Conservation (phyloP, 345 rosid species). For the Gossypioides kirkii region DNA sequence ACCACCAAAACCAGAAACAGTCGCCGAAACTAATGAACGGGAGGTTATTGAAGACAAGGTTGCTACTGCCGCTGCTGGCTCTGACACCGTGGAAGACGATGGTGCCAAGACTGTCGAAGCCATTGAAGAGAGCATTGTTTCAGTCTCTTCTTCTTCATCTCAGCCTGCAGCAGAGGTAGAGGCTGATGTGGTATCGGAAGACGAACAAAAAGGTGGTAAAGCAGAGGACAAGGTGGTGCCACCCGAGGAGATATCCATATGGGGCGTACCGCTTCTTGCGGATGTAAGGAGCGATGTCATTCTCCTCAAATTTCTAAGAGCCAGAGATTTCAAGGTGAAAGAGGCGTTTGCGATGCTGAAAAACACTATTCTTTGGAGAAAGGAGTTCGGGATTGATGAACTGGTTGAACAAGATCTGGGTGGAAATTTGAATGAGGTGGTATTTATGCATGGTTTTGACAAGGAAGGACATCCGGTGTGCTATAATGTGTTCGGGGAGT, state of each 20-base stretch:
- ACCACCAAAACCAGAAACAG: background rate
- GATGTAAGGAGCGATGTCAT: constrained; percentile 54
- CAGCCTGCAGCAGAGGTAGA: constrained; percentile 7
- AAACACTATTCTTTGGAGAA: constrained; percentile 52
- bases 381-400: constrained; percentile 47
- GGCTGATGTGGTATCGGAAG: constrained; percentile 17
- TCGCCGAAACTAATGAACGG: background rate
- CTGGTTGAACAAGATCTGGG: constrained; percentile 60
- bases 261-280: constrained; percentile 53
- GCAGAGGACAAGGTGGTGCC: constrained; percentile 16
- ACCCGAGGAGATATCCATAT: constrained; percentile 35
- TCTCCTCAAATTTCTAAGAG: constrained; percentile 57
- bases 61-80: constrained; percentile 17
- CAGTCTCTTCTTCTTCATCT: constrained; percentile 35
- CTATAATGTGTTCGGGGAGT: constrained; percentile 76
- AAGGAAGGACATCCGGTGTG: constrained; percentile 82
- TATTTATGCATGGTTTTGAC: constrained; percentile 66
- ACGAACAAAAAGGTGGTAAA: constrained; percentile 7
- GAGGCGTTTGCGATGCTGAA: constrained; percentile 57
- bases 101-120: constrained; percentile 83
- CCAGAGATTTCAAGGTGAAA: constrained; percentile 57
- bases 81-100: constrained; percentile 53
- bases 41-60: constrained; percentile 20
- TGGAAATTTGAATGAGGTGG: constrained; percentile 59
- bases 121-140: constrained; percentile 68